Evolutionary conservation across 2,329 filamentous ascomycete species (phyloP).

Genomic region (Lachnellula subtilissima): DNA sequence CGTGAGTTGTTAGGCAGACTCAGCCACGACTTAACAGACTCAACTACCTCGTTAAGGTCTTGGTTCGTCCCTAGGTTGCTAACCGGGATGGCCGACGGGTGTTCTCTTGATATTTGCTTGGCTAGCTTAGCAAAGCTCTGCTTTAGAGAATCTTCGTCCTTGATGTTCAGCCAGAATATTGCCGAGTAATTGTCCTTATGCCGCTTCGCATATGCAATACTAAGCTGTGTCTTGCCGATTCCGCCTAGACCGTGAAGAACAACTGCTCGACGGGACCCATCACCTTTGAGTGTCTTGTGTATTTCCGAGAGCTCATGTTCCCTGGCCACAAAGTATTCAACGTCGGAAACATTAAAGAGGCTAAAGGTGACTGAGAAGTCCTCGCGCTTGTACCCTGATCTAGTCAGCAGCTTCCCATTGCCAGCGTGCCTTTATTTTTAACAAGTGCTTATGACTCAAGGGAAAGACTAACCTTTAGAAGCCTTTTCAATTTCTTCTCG

Average conservation of each 20-base stretch:
- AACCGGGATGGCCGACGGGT: conserved; percentile 1
- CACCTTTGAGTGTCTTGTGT: conserved; percentile 12
- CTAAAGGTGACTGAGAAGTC: conserved; percentile 30
- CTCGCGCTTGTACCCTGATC: conserved; percentile 20
- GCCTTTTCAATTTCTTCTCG: conserved; percentile 32
- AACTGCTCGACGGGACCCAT: conserved; percentile 16
- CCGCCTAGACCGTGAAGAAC: conserved; percentile 36
- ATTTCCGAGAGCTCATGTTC: conserved; percentile 31
- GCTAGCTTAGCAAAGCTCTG: conserved; percentile 24
- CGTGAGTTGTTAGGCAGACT: conserved; percentile 21
- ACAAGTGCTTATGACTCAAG: background rate
- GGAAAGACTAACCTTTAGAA: conserved; percentile 6
- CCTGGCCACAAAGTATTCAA: conserved; percentile 31
- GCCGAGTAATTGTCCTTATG: conserved; percentile 16
- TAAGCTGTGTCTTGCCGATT: conserved; percentile 43
- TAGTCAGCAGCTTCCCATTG: conserved; percentile 10
- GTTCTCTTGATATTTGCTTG: conserved; percentile 6
- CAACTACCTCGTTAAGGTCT: conserved; percentile 2
- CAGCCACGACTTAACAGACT: conserved; percentile 11
- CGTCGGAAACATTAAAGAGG: conserved; percentile 24
- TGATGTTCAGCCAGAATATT: conserved; percentile 17
- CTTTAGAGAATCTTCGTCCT: conserved; percentile 20
- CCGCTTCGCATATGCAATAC: conserved; percentile 32
- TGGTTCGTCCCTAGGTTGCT: conserved; percentile 1
- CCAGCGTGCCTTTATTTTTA: too few species aligned